These are phyloP conservation scores for Gamarada debralockiae DNA, from an alignment of 495 filamentous ascomycete species.

Conservation along the genomic window DNA sequence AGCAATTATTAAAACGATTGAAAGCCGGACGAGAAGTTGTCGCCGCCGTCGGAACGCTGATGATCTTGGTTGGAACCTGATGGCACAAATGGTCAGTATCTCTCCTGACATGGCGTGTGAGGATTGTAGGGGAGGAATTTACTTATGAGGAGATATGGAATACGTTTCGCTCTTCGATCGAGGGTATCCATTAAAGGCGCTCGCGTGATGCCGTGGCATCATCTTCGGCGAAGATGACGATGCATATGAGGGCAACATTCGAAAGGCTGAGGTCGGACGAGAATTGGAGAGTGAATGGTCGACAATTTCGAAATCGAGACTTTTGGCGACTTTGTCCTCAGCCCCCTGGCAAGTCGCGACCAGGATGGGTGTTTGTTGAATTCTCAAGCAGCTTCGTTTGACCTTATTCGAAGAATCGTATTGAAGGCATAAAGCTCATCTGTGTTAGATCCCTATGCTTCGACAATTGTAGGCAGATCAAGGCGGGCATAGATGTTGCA, in stretches of 20 bases:
- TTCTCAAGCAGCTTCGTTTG: no score
- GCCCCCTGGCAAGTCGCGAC: no score
- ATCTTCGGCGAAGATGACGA: constrained; percentile 36
- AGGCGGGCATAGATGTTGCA: no score
- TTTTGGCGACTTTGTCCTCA: constrained; percentile 11
- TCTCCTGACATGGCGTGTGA: neutral
- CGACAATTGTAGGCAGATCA: no score
- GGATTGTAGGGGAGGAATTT: constrained; percentile 20
- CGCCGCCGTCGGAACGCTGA: constrained; percentile 68
- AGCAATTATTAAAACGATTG: constrained; percentile 40
- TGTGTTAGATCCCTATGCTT: no score
- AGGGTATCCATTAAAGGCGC: constrained; percentile 77
- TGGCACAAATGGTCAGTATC: neutral
- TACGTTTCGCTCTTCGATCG: constrained; percentile 57
- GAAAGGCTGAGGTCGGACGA: neutral
- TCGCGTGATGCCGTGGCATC: constrained; percentile 52
- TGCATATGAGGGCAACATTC: constrained; percentile 8
- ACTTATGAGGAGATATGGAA: constrained; percentile 89
- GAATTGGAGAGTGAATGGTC: neutral
- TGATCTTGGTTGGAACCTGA: constrained; percentile 81
- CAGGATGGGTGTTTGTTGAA: no score
- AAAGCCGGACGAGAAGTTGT: constrained; percentile 68
- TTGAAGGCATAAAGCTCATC: no score
- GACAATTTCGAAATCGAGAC: neutral
- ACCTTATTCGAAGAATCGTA: no score